phyloP scores from a whole-genome alignment of 306 rosid species.

The Mucuna pruriens region DNA sequence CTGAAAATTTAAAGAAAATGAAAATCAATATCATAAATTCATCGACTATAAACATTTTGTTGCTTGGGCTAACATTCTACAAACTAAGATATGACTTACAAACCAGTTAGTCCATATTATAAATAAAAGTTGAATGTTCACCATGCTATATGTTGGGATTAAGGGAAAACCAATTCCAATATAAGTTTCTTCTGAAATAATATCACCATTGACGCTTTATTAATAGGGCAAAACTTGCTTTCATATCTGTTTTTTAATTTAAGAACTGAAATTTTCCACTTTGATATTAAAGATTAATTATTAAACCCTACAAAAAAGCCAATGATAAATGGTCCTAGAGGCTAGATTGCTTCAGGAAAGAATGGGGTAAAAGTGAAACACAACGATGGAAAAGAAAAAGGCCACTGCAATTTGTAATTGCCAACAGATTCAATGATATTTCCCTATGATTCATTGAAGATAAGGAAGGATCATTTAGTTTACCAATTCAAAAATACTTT shows the following conservation, averaged over 20 bases:
- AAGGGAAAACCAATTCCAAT: neutral
- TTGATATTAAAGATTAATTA: neutral
- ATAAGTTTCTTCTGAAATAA: neutral
- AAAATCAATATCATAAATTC: neutral
- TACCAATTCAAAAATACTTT: neutral
- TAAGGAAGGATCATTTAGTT: neutral
- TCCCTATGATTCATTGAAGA: neutral
- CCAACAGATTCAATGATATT: neutral
- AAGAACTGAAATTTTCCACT: neutral
- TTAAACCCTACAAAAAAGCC: neutral
- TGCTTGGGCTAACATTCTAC: neutral
- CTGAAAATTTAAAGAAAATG: conserved; percentile 10
- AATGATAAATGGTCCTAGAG: neutral
- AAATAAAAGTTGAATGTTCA: neutral
- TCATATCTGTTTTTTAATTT: neutral
- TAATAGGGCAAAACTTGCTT: conserved; percentile 6
- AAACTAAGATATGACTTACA: neutral
- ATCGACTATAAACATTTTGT: neutral
- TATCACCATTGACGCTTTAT: neutral
- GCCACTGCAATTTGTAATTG: neutral
- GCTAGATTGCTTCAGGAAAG: neutral
- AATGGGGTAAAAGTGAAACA: neutral
- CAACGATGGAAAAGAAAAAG: neutral
- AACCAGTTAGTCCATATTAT: neutral
- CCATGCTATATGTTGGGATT: neutral